These are phyloP conservation scores for Choanephora cucurbitarum DNA, from an alignment of 371 early-diverging fungal species.

Conservation along the genomic window DNA sequence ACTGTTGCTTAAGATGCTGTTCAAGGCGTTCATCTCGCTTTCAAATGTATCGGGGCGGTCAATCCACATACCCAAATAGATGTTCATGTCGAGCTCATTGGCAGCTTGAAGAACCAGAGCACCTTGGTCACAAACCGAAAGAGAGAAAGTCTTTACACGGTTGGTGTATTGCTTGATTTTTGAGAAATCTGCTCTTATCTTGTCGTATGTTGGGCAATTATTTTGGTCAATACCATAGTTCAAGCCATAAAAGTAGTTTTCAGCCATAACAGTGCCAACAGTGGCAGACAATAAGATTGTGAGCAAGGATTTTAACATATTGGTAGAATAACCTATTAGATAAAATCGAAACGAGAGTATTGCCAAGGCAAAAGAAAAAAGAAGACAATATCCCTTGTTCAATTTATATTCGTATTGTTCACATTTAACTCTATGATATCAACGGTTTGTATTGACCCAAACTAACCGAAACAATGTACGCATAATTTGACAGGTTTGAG, in stretches of 20 bases:
- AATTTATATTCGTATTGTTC: no score
- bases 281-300: background rate
- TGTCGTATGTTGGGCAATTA: slow-evolving; percentile 54
- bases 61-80: slow-evolving; percentile 67
- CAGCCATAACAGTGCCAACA: background rate
- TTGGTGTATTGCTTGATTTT: slow-evolving; percentile 52
- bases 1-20: slow-evolving; percentile 34
- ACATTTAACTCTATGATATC: no score
- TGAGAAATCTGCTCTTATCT: slow-evolving; percentile 48
- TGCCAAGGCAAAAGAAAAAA: no score
- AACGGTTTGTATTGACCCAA: no score
- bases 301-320: slow-evolving; percentile 5
- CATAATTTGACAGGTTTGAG: no score
- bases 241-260: slow-evolving; percentile 48
- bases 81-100: slow-evolving; percentile 54
- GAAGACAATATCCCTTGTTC: no score
- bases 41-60: slow-evolving; percentile 52
- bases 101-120: slow-evolving; percentile 60
- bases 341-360: no score
- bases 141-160: slow-evolving; percentile 56
- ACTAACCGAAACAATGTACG: no score
- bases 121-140: slow-evolving; percentile 60
- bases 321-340: background rate
- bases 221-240: slow-evolving; percentile 59
- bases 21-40: slow-evolving; percentile 49